phyloP scores from a whole-genome alignment of 495 filamentous ascomycete species.

The Podospora fimiseda region DNA sequence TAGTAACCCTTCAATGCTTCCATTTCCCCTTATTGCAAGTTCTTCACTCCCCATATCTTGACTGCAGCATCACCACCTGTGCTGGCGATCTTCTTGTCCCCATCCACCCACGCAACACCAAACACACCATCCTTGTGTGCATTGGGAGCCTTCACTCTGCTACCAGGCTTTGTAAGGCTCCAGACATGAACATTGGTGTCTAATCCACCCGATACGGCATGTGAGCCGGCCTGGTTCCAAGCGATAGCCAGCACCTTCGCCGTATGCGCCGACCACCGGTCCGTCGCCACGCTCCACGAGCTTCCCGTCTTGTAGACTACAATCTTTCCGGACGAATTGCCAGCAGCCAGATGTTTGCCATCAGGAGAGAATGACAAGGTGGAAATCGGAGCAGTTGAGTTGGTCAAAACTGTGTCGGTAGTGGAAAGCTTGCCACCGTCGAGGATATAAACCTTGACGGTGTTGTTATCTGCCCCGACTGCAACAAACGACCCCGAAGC shows the following conservation, averaged over 20 bases:
- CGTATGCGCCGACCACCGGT: conserved; percentile 89
- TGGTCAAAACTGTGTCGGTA: conserved; percentile 38
- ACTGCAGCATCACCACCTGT: conserved; percentile 82
- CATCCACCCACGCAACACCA: conserved; percentile 75
- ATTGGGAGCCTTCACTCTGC: conserved; percentile 68
- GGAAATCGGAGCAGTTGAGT: conserved; percentile 53
- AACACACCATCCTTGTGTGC: conserved; percentile 95
- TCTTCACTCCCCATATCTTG: conserved; percentile 80
- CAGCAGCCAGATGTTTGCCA: conserved; percentile 68
- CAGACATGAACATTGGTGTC: conserved; percentile 91
- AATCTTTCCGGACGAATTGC: conserved; percentile 81
- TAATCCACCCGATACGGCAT: conserved; percentile 75
- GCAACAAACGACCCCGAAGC: conserved; percentile 61
- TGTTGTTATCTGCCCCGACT: conserved; percentile 65
- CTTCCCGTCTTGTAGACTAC: conserved; percentile 58
- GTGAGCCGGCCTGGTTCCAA: conserved; percentile 70
- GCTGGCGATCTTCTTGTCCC: conserved; percentile 63
- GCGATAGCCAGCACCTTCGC: conserved; percentile 74
- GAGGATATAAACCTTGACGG: conserved; percentile 63
- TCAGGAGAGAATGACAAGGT: conserved; percentile 71
- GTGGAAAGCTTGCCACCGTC: conserved; percentile 38
- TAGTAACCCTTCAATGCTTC: no score
- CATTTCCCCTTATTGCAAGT: conserved; percentile 41
- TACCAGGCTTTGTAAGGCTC: conserved; percentile 78
- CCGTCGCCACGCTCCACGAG: conserved; percentile 54